Base-by-base conservation (phyloP, 2,329 filamentous ascomycete genomes). In the Fusarium begoniae region DNA sequence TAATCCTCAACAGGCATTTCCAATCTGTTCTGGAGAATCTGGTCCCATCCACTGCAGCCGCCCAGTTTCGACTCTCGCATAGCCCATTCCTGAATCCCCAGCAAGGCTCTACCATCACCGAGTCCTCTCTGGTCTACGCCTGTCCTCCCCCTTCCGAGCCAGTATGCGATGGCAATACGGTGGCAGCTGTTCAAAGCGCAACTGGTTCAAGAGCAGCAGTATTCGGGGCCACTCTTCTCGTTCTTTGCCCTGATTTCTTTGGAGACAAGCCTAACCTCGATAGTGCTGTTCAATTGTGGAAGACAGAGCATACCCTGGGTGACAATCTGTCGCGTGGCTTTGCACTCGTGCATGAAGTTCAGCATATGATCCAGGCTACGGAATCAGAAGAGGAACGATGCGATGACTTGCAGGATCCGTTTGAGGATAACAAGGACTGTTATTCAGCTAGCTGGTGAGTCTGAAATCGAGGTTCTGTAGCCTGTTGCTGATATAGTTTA, bases 381-480 rank as follows among this genome's bases (percentile, higher is more conserved):
- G 55, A 58, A 8, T 54, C 51, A 14, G 32, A 58, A 22, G 55
- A 24, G 8, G 55, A 48, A 28, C 30, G 55, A 3, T 58, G 55
- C 3, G 40, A 58, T 0, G 55, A 58, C 9, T 48, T 58, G 20
- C 30, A 26, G 5, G 55, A 58, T 7, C 30, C 41, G 2, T 48
- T 35, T 8, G 41, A 58, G 20, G 13, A 24, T 6, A 48, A 35
- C 18, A 58, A 37, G 24, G 24, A 26, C 12, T 58, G 55, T 11
- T 58, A 58, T 7, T 48, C 41, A 4, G 55, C 55, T n/a, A 58
- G 41, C 28, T 58, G 55, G 55, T 58, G 26, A 24, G 55, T 48
- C 8, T 11, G 8, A 18, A 3, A 28, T 2, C 8, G 12, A 10
- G 10, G 8, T 18, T 38, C 20, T 18, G 2, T 1, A 5, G 12